Evolutionary conservation across 176 grass and related monocot species (phyloP).

Genomic region (Ensete ventricosum): DNA sequence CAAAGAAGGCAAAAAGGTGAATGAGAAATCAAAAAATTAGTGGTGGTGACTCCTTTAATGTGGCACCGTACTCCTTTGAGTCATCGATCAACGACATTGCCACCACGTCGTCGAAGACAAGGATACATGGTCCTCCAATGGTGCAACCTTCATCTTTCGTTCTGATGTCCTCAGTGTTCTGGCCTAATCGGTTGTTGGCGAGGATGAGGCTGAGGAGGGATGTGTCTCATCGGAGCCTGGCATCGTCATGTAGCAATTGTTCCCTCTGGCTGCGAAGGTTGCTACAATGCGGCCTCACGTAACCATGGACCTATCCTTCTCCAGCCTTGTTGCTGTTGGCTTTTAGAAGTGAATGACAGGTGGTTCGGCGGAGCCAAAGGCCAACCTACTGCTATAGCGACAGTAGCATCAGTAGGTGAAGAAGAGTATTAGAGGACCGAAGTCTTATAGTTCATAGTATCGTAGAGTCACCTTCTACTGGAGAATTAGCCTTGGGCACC

Average conservation of each 20-base stretch:
- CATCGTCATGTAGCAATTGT: constrained; percentile 46
- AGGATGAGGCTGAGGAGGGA: constrained; percentile 9
- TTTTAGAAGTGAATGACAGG: constrained; percentile 1
- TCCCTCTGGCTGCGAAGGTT: constrained; percentile 16
- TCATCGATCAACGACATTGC: constrained; percentile 42
- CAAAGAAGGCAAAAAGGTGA: too few species aligned
- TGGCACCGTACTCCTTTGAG: constrained; percentile 24
- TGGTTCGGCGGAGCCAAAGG: neutral
- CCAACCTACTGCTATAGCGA: neutral
- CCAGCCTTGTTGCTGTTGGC: constrained; percentile 10
- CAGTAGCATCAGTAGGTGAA: constrained; percentile 47
- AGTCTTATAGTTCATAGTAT: too few species aligned
- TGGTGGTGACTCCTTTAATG: constrained; percentile 2
- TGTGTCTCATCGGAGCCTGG: constrained; percentile 1
- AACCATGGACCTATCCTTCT: neutral
- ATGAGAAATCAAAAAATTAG: too few species aligned
- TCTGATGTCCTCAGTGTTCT: constrained; percentile 29
- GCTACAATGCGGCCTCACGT: neutral
- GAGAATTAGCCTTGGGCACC: constrained; percentile 27
- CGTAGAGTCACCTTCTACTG: constrained; percentile 71
- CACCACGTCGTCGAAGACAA: neutral
- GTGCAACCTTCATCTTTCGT: constrained; percentile 11
- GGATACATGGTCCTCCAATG: too few species aligned
- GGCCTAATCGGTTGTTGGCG: rapidly evolving
- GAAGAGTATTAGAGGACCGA: too few species aligned